Conservation (phyloP, 768 basidiomycete species). For the Mrakia gelida region DNA sequence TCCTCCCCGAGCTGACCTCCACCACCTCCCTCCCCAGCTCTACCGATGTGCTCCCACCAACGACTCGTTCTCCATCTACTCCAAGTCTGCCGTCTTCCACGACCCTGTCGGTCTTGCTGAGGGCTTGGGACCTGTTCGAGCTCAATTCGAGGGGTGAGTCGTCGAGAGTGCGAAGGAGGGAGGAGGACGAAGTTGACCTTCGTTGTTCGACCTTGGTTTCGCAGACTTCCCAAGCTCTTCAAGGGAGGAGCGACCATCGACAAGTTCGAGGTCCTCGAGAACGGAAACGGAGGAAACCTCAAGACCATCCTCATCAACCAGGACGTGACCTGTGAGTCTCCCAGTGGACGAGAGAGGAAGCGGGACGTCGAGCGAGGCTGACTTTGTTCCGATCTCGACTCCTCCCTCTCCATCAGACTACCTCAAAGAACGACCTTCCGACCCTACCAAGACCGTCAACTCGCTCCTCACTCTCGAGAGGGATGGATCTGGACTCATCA, state of each 20-base stretch:
- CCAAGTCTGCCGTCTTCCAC: slow-evolving; percentile 38
- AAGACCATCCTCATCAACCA: slow-evolving; percentile 22
- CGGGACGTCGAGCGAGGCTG: too few species aligned
- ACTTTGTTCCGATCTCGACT: background rate
- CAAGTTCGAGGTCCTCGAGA: slow-evolving; percentile 39
- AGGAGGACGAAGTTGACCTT: background rate
- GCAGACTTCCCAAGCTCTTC: slow-evolving; percentile 40
- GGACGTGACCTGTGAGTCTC: slow-evolving; percentile 35
- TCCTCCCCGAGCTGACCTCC: background rate
- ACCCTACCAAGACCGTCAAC: slow-evolving; percentile 39
- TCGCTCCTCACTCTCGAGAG: slow-evolving; percentile 40
- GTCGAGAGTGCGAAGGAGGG: background rate
- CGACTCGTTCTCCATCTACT: slow-evolving; percentile 31
- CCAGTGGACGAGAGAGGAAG: too few species aligned
- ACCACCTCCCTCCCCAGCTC: background rate
- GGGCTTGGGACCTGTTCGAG: slow-evolving; percentile 26
- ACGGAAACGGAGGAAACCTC: slow-evolving; percentile 32
- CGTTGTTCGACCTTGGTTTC: background rate
- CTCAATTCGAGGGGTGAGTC: background rate
- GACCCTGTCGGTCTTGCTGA: slow-evolving; percentile 42
- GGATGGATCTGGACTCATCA: slow-evolving; percentile 39
- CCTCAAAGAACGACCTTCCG: slow-evolving; percentile 34
- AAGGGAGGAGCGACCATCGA: slow-evolving; percentile 35
- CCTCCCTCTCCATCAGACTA: slow-evolving; percentile 26
- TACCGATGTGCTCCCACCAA: slow-evolving; percentile 10